These are phyloP conservation scores for Phytophthora fragariae DNA, from an alignment of 352 stramenopile species.

Conservation along the genomic window DNA sequence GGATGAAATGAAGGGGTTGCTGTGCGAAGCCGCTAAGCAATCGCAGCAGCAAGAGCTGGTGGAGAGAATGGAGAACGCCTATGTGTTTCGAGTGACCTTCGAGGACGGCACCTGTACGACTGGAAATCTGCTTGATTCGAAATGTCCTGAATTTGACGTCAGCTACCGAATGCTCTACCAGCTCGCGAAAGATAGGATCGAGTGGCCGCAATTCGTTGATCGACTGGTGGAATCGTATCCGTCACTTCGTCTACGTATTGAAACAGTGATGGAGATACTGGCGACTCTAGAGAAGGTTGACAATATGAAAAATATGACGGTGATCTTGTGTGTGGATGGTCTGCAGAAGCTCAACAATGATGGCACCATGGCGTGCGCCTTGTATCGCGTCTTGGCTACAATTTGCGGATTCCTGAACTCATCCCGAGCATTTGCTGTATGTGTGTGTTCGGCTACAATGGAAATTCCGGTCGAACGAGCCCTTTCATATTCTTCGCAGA, in stretches of 20 bases:
- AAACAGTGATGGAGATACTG: conserved; percentile 11
- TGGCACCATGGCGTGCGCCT: conserved; percentile 7
- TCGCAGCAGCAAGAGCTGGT: conserved; percentile 9
- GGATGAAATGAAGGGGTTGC: conserved; percentile 38
- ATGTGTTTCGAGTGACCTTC: conserved; percentile 14
- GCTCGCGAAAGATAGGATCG: conserved; percentile 3
- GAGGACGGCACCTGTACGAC: not conserved
- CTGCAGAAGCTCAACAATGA: conserved; percentile 28
- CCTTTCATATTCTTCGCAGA: no score
- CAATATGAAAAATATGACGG: conserved; percentile 38
- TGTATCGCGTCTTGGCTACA: conserved; percentile 13
- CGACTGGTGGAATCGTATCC: not conserved
- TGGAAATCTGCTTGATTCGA: not conserved
- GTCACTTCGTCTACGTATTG: not conserved
- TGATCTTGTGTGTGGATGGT: conserved; percentile 43
- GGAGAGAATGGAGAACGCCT: conserved; percentile 11
- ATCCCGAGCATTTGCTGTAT: conserved; percentile 18
- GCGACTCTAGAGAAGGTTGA: conserved; percentile 21
- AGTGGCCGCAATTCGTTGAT: not conserved
- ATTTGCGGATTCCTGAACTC: conserved; percentile 12
- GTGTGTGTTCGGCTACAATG: conserved; percentile 9
- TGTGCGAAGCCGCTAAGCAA: conserved; percentile 22
- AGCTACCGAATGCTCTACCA: conserved; percentile 18
- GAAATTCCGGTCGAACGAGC: not conserved
- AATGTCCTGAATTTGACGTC: conserved; percentile 9